These are phyloP conservation scores for Pyrus pyrifolia DNA, from an alignment of 306 rosid species.

Conservation along the genomic window DNA sequence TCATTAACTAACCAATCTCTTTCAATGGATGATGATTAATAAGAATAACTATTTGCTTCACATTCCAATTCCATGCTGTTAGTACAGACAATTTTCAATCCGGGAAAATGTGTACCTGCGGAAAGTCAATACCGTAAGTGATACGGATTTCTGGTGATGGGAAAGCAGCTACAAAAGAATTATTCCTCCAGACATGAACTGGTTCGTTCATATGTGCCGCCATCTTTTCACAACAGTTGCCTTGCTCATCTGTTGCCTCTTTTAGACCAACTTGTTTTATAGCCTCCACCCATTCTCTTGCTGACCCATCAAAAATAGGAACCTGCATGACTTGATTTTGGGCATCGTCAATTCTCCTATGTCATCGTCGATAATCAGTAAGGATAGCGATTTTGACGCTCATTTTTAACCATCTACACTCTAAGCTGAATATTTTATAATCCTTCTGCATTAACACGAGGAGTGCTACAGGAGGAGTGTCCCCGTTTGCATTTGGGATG, in stretches of 20 bases:
- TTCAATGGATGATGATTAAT: background rate
- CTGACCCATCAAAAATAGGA: conserved; percentile 93
- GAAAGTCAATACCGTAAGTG: conserved; percentile 72
- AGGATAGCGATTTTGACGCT: too few species aligned
- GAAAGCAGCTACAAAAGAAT: conserved; percentile 68
- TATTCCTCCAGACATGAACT: conserved; percentile 53
- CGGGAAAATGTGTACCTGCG: conserved; percentile 45
- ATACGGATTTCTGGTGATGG: conserved; percentile 51
- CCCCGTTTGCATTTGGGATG: too few species aligned
- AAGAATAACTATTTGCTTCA: background rate
- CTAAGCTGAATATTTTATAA: too few species aligned
- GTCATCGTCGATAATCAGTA: background rate
- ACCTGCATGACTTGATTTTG: conserved; percentile 37
- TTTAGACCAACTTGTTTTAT: conserved; percentile 59
- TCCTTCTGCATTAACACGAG: too few species aligned
- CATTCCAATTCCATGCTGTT: background rate
- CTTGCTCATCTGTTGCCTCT: conserved; percentile 46
- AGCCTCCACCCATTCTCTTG: conserved; percentile 71
- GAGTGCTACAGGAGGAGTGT: too few species aligned
- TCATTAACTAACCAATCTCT: background rate
- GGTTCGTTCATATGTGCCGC: conserved; percentile 68
- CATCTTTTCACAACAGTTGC: conserved; percentile 51
- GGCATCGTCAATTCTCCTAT: conserved; percentile 17
- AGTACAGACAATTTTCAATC: background rate
- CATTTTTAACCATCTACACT: too few species aligned